A percentile compares a stretch with the other conserved stretches of the same genome.
Evolutionary conservation across 352 stramenopile species (phyloP).

Genomic region (Pythium biforme): DNA sequence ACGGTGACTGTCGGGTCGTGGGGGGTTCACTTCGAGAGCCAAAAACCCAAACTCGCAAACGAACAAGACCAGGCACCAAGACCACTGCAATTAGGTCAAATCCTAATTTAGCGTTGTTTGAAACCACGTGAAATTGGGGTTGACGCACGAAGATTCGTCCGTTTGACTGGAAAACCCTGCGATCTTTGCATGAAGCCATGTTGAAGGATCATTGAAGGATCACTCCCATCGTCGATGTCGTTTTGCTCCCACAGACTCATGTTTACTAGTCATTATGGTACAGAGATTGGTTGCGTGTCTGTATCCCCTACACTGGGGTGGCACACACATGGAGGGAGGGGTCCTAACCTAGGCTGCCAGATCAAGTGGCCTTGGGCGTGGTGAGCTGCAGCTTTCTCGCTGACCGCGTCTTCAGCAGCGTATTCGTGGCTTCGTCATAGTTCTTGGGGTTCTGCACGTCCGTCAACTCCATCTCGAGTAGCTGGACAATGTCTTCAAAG

Average conservation of each 20-base stretch:
- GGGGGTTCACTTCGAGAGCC: slow-evolving; percentile 25
- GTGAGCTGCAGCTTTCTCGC: slow-evolving; percentile 15
- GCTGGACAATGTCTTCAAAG: slow-evolving; percentile 79
- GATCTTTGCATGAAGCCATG: slow-evolving; percentile 11
- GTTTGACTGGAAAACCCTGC: neutral
- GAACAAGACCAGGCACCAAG: slow-evolving; percentile 12
- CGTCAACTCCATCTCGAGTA: slow-evolving; percentile 69
- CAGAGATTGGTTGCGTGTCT: neutral
- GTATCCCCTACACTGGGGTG: no score
- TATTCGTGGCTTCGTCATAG: neutral
- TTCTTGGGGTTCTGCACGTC: slow-evolving; percentile 37
- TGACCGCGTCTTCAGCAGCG: slow-evolving; percentile 18
- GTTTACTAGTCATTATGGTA: slow-evolving; percentile 13
- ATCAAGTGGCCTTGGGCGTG: slow-evolving; percentile 13
- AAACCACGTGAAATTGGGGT: neutral
- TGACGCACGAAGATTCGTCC: slow-evolving; percentile 4
- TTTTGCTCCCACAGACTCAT: neutral
- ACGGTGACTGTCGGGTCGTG: neutral
- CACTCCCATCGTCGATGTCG: no score
- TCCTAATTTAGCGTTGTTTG: slow-evolving; percentile 5
- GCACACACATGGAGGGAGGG: no score
- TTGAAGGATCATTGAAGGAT: no score
- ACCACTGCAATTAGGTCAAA: slow-evolving; percentile 19
- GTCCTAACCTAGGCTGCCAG: no score
- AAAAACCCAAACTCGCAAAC: slow-evolving; percentile 23